These are phyloP conservation scores for Monosporascus sp. DNA, from an alignment of 2,329 filamentous ascomycete species.

Conservation along the genomic window DNA sequence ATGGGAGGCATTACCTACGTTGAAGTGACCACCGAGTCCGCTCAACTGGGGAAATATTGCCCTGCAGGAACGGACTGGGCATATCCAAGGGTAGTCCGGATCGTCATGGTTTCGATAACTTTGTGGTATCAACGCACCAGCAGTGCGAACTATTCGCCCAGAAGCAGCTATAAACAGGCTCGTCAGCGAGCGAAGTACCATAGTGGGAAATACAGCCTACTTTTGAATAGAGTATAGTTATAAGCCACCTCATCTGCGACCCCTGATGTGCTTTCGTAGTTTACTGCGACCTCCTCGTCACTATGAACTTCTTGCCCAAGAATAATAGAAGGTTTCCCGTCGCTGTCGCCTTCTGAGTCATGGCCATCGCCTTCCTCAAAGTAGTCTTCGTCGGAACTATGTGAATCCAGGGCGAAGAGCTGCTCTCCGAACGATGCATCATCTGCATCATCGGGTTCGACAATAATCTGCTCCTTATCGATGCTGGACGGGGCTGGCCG, in stretches of 20 bases:
- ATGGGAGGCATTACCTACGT: constrained; percentile 3
- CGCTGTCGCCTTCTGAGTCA: too few species aligned
- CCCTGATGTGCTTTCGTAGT: neutral
- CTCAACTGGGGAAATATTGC: constrained; percentile 16
- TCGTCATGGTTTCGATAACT: constrained; percentile 24
- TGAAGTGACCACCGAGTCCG: constrained; percentile 18
- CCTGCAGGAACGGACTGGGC: constrained; percentile 34
- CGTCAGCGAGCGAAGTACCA: neutral
- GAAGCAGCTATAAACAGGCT: constrained; percentile 3
- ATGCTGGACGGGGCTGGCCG: too few species aligned
- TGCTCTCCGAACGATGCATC: neutral
- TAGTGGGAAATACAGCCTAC: neutral
- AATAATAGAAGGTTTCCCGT: neutral
- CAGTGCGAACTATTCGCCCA: constrained; percentile 2
- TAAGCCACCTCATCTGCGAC: neutral
- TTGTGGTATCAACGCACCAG: constrained; percentile 28
- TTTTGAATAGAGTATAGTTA: neutral
- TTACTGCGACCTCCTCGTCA: neutral
- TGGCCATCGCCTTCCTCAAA: neutral
- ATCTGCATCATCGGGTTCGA: too few species aligned
- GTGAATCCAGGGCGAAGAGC: neutral
- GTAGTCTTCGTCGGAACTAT: neutral
- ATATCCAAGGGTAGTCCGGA: constrained; percentile 24
- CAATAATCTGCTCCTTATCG: too few species aligned
- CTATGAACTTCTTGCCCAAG: neutral